Conservation (phyloP, 768 basidiomycete genomes). For the Udeniomyces megalosporus region DNA sequence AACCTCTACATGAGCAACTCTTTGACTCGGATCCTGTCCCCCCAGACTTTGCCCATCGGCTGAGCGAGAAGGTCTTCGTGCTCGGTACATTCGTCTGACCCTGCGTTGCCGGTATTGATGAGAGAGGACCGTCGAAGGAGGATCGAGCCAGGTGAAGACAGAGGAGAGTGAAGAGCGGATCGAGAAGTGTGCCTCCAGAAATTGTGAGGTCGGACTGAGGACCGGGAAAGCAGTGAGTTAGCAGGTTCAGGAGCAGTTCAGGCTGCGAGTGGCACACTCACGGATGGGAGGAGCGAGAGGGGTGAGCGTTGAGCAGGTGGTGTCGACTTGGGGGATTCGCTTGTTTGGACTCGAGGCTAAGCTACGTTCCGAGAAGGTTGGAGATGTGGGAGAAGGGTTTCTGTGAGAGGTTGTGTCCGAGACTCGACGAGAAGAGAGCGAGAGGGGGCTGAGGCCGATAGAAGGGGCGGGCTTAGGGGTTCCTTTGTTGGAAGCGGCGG, state of each 20-base stretch:
- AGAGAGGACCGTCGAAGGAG: conserved; percentile 62
- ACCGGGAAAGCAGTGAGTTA: too few relatives aligned
- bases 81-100: conserved; percentile 11
- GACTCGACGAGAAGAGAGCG: background rate
- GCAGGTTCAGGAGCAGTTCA: too few relatives aligned
- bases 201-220: conserved; percentile 57
- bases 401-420: background rate
- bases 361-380: background rate
- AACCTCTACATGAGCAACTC: conserved; percentile 8
- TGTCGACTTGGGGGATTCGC: background rate
- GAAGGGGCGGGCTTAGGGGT: background rate
- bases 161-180: conserved; percentile 53
- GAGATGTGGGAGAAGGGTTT: background rate
- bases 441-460: background rate
- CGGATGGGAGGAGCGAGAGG: conserved; percentile 1
- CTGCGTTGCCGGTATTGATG: conserved; percentile 32
- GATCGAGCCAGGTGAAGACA: conserved; percentile 56
- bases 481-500: background rate
- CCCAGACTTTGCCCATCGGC: conserved; percentile 6
- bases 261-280: background rate
- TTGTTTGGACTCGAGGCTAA: background rate
- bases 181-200: conserved; percentile 62
- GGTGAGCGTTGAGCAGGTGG: background rate
- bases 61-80: conserved; percentile 2
- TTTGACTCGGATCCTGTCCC: conserved; percentile 7